Evolutionary conservation across 305 asterid species (phyloP).

Genomic region (Fraxinus floribunda): DNA sequence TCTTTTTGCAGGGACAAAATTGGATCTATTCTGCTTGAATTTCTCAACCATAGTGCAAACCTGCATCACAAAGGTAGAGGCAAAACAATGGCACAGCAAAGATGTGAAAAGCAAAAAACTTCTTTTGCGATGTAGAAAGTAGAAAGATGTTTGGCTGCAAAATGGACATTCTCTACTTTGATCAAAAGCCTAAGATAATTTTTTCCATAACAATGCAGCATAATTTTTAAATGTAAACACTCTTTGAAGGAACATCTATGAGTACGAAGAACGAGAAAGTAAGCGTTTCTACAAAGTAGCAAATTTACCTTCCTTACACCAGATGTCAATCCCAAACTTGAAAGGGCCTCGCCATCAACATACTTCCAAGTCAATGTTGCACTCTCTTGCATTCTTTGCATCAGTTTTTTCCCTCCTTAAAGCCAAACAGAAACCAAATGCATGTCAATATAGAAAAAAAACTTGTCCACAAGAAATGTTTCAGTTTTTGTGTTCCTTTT

Average conservation of each 20-base stretch:
- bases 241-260: slow-evolving; percentile 3
- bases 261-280: slow-evolving; percentile 1
- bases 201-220: slow-evolving; percentile 9
- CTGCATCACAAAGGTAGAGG: slow-evolving; percentile 41
- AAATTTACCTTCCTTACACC: slow-evolving; percentile 88
- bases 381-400: slow-evolving; percentile 34
- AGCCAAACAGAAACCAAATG: slow-evolving; percentile 31
- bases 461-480: slow-evolving; percentile 2
- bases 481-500: not conserved
- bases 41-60: slow-evolving; percentile 75
- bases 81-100: slow-evolving; percentile 14
- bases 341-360: slow-evolving; percentile 60
- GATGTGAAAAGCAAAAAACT: not conserved
- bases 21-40: slow-evolving; percentile 52
- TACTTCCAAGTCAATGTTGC: slow-evolving; percentile 56
- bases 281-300: not conserved
- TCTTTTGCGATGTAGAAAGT: not conserved
- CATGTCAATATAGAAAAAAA: slow-evolving; percentile 21
- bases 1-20: slow-evolving; percentile 34
- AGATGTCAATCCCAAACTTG: slow-evolving; percentile 85
- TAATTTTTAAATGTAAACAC: slow-evolving; percentile 8
- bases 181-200: slow-evolving; percentile 1
- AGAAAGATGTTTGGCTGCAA: not conserved
- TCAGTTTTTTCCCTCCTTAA: slow-evolving; percentile 45
- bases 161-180: not conserved